Evolutionary conservation across 2,329 filamentous ascomycete genomes (phyloP).

Genomic region (Blumeria hordei): DNA sequence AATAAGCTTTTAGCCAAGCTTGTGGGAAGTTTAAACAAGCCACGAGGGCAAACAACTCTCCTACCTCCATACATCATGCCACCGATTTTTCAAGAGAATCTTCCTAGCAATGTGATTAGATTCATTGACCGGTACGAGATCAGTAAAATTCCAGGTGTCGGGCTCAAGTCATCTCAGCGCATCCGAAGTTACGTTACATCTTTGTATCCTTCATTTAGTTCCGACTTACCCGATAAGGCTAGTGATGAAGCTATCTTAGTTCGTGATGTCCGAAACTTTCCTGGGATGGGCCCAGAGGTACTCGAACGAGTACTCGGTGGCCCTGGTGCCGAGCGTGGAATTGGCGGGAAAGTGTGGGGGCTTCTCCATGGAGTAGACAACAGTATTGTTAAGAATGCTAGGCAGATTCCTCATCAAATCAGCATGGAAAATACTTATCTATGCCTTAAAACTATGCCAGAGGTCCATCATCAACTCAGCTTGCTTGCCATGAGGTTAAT

Average conservation of each 20-base stretch:
- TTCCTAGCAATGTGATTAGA: conserved; percentile 25
- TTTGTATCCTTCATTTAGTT: conserved; percentile 18
- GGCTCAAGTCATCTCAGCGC: conserved; percentile 49
- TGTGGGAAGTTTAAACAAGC: conserved; percentile 64
- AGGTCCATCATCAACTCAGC: conserved; percentile 43
- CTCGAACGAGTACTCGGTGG: conserved; percentile 48
- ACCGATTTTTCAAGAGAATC: conserved; percentile 7
- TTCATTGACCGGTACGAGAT: conserved; percentile 62
- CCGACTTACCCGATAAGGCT: conserved; percentile 22
- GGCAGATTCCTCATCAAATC: conserved; percentile 59
- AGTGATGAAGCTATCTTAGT: conserved; percentile 37
- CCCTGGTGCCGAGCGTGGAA: conserved; percentile 43
- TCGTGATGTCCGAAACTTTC: conserved; percentile 34
- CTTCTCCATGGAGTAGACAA: conserved; percentile 63
- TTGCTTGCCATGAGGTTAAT: conserved; percentile 46
- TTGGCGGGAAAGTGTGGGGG: conserved; percentile 50
- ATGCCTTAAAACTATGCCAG: conserved; percentile 36
- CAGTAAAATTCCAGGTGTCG: conserved; percentile 65
- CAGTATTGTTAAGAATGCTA: conserved; percentile 45
- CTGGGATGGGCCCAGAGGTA: conserved; percentile 34
- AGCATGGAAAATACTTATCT: conserved; percentile 86
- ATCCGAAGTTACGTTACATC: conserved; percentile 36
- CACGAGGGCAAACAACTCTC: conserved; percentile 65
- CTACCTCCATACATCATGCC: conserved; percentile 31
- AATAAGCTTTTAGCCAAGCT: conserved; percentile 75